Conservation (phyloP, 371 early-diverging fungal genomes). For the Circinella umbellata region DNA sequence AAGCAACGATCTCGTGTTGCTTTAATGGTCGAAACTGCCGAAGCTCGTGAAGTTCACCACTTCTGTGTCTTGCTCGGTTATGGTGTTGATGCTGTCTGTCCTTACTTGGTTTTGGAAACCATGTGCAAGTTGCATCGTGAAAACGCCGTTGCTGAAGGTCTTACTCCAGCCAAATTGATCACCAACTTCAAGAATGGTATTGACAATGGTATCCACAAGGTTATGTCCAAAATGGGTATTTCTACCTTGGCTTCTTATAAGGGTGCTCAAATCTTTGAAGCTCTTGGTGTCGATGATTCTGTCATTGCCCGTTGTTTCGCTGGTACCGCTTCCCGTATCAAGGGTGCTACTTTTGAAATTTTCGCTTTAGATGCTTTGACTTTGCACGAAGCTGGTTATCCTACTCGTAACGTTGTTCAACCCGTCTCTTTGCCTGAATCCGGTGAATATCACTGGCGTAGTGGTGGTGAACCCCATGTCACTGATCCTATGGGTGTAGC, state of each 20-base stretch:
- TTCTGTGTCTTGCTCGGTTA: slow-evolving; percentile 96
- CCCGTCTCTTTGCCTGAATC: slow-evolving; percentile 80
- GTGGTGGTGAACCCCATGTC: slow-evolving; percentile 91
- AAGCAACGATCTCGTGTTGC: slow-evolving; percentile 90
- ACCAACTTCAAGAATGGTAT: slow-evolving; percentile 85
- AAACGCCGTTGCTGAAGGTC: slow-evolving; percentile 62
- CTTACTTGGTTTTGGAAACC: slow-evolving; percentile 89
- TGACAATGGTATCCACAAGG: slow-evolving; percentile 95
- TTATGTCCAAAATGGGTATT: slow-evolving; percentile 99
- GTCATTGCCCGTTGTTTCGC: slow-evolving; percentile 92
- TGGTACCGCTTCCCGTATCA: slow-evolving; percentile 95
- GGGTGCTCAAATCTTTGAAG: slow-evolving; percentile 98
- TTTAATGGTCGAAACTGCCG: slow-evolving; percentile 91
- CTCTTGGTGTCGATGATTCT: slow-evolving; percentile 87
- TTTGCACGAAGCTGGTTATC: slow-evolving; percentile 89
- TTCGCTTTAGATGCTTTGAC: slow-evolving; percentile 90
- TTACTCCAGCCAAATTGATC: slow-evolving; percentile 63
- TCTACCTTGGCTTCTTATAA: slow-evolving; percentile 97
- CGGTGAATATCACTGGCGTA: slow-evolving; percentile 97
- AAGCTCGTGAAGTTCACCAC: slow-evolving; percentile 97
- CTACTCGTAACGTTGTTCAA: slow-evolving; percentile 69
- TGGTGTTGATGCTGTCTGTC: slow-evolving; percentile 96
- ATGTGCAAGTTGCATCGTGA: slow-evolving; percentile 90
- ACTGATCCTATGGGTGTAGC: slow-evolving; percentile 90
- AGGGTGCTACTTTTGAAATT: slow-evolving; percentile 87